Base-by-base conservation (phyloP, 768 basidiomycete species). In the Lepiota brunneoincarnata region DNA sequence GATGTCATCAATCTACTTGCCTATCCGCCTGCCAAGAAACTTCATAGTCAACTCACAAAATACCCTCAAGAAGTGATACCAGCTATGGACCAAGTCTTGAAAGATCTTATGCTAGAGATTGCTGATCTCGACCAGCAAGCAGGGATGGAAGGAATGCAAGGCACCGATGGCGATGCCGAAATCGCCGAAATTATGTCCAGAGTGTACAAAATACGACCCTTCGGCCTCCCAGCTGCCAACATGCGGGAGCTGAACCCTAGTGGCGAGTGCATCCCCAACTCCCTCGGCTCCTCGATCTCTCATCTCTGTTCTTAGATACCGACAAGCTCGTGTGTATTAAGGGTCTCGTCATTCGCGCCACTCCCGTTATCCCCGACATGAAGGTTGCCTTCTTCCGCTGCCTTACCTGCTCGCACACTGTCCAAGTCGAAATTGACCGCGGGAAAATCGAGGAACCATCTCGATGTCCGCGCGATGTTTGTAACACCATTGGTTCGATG, bases 311-410 rank as follows among this genome's bases (percentile, higher is more conserved):
- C 52, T 31, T 57, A 98, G 97, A 99, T 65, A 99, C 97, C 61
- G 97, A 99, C 79, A 97, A 98, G 70, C 85, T 99, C 17, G 90
- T 97, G 17, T 87, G 84, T 53, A 89, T 99, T 74, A 97, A 96
- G 68, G 97, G 97, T 54, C 84, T 99, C 6, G 93, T 98, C 63
- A 98, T 99, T 57, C 89, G 97, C 20, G 91, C 95, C 0, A 98
- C 97, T 0, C 93, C 96, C 10, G 90, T 99, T 63, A 98, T 98
- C 55, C 97, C 97, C 3, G 97, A 99, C 71, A 98, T 99, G 97
- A 95, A 96, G 72, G 84, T 85, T 59, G 97, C 96, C 18, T 98
- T 99, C 77, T 99, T 99, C 82, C 90, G 95, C 51, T 99, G 97
- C 72, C 76, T 92, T 23, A 89, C 88, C 35, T 99, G 97, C 68